These are phyloP conservation scores for Sporothrix mexicana DNA, from an alignment of 2,329 filamentous ascomycete species.

Conservation along the genomic window DNA sequence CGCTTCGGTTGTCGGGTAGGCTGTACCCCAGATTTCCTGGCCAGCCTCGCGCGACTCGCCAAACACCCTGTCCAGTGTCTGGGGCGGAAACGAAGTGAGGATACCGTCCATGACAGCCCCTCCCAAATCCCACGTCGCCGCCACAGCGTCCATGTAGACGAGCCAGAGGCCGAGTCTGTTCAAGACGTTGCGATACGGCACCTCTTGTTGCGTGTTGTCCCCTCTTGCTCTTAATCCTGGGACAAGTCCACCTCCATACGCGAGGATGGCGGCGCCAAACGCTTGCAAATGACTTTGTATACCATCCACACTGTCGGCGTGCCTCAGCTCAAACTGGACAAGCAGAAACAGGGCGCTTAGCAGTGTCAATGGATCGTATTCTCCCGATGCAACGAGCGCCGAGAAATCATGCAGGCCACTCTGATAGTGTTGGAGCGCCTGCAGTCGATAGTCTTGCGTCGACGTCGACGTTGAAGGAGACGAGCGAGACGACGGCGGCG, in stretches of 20 bases:
- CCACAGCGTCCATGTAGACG: not conserved
- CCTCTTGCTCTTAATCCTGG: not conserved
- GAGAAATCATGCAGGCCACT: not conserved
- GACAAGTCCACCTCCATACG: not conserved
- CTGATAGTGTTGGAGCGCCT: not conserved
- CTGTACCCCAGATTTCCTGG: not conserved
- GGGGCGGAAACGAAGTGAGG: not conserved
- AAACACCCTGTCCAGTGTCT: not conserved
- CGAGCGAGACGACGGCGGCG: not conserved
- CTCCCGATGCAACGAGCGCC: not conserved
- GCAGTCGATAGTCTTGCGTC: not conserved
- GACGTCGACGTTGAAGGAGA: too few species aligned
- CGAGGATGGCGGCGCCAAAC: not conserved
- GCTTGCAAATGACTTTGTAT: not conserved
- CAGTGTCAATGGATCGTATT: not conserved
- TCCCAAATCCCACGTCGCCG: not conserved
- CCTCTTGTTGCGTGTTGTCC: not conserved
- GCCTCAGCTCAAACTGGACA: not conserved
- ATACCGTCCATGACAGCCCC: not conserved
- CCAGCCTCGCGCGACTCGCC: not conserved
- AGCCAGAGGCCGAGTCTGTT: not conserved
- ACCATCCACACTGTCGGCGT: not conserved
- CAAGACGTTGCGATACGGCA: not conserved
- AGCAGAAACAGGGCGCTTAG: not conserved
- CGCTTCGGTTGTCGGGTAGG: not conserved